A percentile compares a stretch with the other conserved stretches of the same genome.
These are phyloP conservation scores for Yarrowia sp. DNA, from an alignment of 805 yeast genomes.

Conservation along the genomic window DNA sequence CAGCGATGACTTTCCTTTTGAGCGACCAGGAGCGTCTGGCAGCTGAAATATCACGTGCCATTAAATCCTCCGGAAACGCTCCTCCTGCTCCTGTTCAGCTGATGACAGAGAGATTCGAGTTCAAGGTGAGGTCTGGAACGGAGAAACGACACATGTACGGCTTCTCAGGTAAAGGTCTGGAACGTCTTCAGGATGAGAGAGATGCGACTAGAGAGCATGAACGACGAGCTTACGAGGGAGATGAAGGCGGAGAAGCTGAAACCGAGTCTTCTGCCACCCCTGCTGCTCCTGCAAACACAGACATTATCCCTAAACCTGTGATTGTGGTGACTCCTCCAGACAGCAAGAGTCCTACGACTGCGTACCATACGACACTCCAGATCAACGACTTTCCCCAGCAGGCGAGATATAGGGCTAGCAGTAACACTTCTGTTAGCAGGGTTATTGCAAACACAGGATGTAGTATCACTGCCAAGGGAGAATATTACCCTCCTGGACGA, in stretches of 20 bases:
- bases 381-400: slow-evolving; percentile 82
- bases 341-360: slow-evolving; percentile 61
- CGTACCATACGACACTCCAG: slow-evolving; percentile 70
- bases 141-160: slow-evolving; percentile 69
- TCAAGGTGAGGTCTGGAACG: slow-evolving; percentile 70
- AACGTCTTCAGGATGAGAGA: slow-evolving; percentile 70
- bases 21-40: slow-evolving; percentile 68
- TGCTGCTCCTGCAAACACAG: slow-evolving; percentile 41
- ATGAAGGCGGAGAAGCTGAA: slow-evolving; percentile 44
- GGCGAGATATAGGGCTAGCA: slow-evolving; percentile 55
- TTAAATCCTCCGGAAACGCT: slow-evolving; percentile 62
- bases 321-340: slow-evolving; percentile 60
- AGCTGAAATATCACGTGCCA: slow-evolving; percentile 71
- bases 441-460: slow-evolving; percentile 75
- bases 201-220: slow-evolving; percentile 60
- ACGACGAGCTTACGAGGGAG: slow-evolving; percentile 58
- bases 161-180: slow-evolving; percentile 92
- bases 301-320: slow-evolving; percentile 27
- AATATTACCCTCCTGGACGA: slow-evolving; percentile 68
- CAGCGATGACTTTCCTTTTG: slow-evolving; percentile 74
- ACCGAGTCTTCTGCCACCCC: slow-evolving; percentile 47
- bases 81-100: slow-evolving; percentile 60
- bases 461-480: slow-evolving; percentile 83
- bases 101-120: slow-evolving; percentile 63
- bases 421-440: slow-evolving; percentile 65